These are phyloP conservation scores for Dipteronia dyeriana DNA, from an alignment of 345 rosid species.

Conservation along the genomic window DNA sequence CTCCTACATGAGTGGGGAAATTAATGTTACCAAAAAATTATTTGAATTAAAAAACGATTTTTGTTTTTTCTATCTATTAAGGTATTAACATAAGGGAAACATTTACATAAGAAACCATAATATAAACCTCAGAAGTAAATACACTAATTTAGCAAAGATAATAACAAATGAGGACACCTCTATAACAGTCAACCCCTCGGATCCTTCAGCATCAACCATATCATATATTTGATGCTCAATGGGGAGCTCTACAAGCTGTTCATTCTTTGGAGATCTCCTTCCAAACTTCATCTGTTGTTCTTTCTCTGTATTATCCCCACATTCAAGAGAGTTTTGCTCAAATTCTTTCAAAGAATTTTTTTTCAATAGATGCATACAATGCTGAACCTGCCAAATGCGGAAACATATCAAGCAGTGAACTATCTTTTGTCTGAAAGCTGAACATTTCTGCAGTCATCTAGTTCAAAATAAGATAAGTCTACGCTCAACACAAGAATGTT, in stretches of 20 bases:
- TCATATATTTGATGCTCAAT: conserved; percentile 85
- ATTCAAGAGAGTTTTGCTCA: conserved; percentile 32
- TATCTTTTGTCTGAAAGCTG: neutral
- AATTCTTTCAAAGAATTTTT: conserved; percentile 42
- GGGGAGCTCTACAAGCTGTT: conserved; percentile 79
- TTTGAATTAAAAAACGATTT: neutral
- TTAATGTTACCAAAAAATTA: neutral
- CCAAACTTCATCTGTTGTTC: conserved; percentile 68
- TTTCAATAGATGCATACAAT: conserved; percentile 63
- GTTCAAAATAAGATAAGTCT: neutral
- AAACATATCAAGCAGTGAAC: conserved; percentile 18
- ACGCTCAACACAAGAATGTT: neutral
- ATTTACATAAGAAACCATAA: neutral
- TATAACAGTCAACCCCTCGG: conserved; percentile 63
- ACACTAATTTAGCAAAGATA: neutral
- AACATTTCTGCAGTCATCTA: conserved; percentile 4
- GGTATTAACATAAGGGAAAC: neutral
- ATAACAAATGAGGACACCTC: conserved; percentile 52
- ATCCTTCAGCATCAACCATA: conserved; percentile 77
- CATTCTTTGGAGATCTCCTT: conserved; percentile 55
- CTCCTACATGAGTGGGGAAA: neutral
- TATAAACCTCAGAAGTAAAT: too few relatives aligned
- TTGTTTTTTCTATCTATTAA: neutral
- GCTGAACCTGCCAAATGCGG: conserved; percentile 56
- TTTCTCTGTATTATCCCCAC: conserved; percentile 36